A percentile compares a stretch with the other conserved stretches of the same genome.
These are phyloP conservation scores for Smallanthus sonchifolius DNA, from an alignment of 129 eudicot genomes.

Conservation along the genomic window DNA sequence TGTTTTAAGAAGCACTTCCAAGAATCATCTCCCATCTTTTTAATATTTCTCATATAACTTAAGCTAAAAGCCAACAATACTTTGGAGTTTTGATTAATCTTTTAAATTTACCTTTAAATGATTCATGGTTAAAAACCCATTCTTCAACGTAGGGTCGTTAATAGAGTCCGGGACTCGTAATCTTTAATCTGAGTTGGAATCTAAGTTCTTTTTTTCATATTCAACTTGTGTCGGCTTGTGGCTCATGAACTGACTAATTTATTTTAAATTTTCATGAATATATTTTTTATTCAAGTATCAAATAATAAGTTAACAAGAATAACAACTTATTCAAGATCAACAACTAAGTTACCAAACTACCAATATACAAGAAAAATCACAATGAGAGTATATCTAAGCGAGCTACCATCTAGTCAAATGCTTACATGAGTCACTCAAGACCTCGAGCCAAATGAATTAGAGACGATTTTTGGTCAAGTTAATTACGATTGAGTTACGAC, in stretches of 20 bases:
- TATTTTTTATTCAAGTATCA: too few species aligned
- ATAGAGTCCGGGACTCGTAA: neutral
- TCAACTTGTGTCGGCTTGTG: too few species aligned
- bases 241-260: too few species aligned
- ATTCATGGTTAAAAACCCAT: neutral
- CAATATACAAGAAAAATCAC: too few species aligned
- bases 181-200: neutral
- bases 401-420: neutral
- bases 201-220: neutral
- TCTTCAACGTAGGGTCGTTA: neutral
- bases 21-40: neutral
- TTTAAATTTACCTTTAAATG: neutral
- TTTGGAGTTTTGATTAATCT: neutral
- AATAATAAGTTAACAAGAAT: too few species aligned
- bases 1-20: neutral
- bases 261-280: too few species aligned
- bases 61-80: neutral
- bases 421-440: neutral
- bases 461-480: too few species aligned
- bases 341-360: too few species aligned
- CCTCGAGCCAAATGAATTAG: too few species aligned
- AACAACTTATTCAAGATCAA: too few species aligned
- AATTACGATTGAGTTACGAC: too few species aligned
- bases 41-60: neutral
- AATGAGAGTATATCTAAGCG: too few species aligned